phyloP scores from a whole-genome alignment of 202 grass and related monocot genomes.

The Carex arenaria region DNA sequence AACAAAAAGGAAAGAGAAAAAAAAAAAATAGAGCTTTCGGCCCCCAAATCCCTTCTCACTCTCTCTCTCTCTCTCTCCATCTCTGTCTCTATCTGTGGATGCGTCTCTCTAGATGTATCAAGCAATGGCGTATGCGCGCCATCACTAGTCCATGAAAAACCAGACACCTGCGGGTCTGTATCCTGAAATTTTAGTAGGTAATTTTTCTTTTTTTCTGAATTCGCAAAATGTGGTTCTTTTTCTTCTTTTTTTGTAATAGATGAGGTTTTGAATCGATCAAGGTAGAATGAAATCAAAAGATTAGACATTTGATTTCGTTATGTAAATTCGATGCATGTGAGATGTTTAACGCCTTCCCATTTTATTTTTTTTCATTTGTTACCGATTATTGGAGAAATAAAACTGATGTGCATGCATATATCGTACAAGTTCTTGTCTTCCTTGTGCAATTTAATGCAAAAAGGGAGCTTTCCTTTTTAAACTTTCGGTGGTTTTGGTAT shows the following conservation, averaged over 20 bases:
- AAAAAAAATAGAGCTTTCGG: neutral
- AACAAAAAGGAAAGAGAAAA: neutral
- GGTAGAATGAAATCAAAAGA: neutral
- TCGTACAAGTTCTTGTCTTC: neutral
- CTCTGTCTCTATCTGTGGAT: neutral
- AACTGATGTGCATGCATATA: neutral
- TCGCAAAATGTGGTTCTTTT: neutral
- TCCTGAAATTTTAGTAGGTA: neutral
- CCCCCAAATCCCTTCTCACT: neutral
- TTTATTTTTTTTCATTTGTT: neutral
- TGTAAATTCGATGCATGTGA: conserved; percentile 1
- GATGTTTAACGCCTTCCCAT: neutral
- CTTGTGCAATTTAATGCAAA: neutral
- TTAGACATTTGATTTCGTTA: neutral
- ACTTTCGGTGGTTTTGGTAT: conserved; percentile 3
- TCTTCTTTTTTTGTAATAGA: neutral
- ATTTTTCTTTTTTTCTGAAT: conserved; percentile 10
- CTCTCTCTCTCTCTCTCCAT: neutral
- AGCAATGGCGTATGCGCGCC: conserved; percentile 6
- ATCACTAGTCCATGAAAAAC: neutral
- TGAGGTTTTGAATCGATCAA: conserved; percentile 12
- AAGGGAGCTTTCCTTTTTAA: neutral
- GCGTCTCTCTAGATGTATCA: conserved; percentile 4
- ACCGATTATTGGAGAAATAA: neutral
- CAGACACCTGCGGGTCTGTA: neutral